Conservation (phyloP, 2,329 filamentous ascomycete species). For the Aspergillus vadensis region DNA sequence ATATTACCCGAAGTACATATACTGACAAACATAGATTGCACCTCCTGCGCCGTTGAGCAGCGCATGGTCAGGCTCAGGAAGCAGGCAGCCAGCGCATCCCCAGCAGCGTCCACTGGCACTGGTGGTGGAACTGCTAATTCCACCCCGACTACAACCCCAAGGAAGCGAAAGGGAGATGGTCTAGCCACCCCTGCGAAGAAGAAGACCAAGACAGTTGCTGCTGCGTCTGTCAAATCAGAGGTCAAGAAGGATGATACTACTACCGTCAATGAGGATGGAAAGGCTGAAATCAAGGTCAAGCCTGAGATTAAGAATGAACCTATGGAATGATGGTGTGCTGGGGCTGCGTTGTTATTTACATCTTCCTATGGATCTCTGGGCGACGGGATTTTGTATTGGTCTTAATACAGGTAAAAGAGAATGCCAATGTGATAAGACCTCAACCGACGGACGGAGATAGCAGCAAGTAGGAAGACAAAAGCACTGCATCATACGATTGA, state of each 20-base stretch:
- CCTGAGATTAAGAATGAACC: background rate
- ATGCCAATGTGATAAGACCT: too few species aligned
- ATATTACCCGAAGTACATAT: too few species aligned
- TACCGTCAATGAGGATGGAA: background rate
- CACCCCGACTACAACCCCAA: background rate
- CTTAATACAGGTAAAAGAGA: background rate
- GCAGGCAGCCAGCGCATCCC: background rate
- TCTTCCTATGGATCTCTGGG: too few species aligned
- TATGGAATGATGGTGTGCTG: background rate
- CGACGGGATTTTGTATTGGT: too few species aligned
- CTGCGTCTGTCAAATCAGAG: background rate
- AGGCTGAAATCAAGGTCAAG: background rate
- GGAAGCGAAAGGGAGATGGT: slow-evolving; percentile 2
- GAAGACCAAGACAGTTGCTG: background rate
- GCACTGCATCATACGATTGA: too few species aligned
- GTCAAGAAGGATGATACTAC: background rate
- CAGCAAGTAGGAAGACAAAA: too few species aligned
- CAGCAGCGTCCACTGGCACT: background rate
- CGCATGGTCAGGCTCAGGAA: slow-evolving; percentile 11
- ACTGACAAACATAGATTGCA: slow-evolving; percentile 9
- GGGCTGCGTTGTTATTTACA: too few species aligned
- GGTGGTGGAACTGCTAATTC: background rate
- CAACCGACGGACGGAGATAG: too few species aligned
- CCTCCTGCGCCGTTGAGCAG: slow-evolving; percentile 5
- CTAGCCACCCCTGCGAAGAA: background rate